Base-by-base conservation (phyloP, 2,329 filamentous ascomycete species). In the Trichoderma endophyticum region DNA sequence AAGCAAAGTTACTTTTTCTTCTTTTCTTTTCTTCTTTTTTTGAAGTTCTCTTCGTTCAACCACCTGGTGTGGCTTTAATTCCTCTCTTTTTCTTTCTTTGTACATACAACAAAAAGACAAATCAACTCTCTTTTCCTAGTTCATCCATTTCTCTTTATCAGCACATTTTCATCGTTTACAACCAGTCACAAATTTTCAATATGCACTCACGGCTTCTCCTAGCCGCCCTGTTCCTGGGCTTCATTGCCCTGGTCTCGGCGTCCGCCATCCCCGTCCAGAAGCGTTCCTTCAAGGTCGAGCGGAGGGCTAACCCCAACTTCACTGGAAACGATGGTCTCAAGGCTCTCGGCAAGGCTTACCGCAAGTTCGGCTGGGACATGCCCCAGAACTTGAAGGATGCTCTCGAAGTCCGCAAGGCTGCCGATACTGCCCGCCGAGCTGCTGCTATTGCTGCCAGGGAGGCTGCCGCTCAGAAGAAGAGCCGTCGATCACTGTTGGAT, bases 311-410 rank as follows among this genome's bases (percentile, higher is more conserved):
- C 75, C 82, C 82, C n/a, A 83, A 83, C 71, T 89, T 89, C 78
- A 83, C 84, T 26, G 81, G 85, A 24, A 80, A 79, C 73, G 85
- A 91, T 82, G 90, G 91, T n/a, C 83, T 86, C 0, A 80, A 77
- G 70, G 90, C 91, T 65, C 84, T 95, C 75, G 81, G 87, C 65
- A 92, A 89, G 81, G 88, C 91, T 18, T 91, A 92, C 79, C 82
- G 85, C 76, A 95, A 95, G 80, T 94, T 87, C 80, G 86, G 87
- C 73, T 86, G 91, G 81, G 81, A 82, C 48, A 81, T 87, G 60
- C 81, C 85, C 3, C 76, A 82, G 2, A 81, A 81, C 8, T 78
- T 86, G 66, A 77, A 84, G 65, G 83, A 82, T 36, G 80, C 80
- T 34, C 73, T 82, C 48, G 78, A 76, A 56, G 76, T 74, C 9